Evolutionary conservation across 2,329 filamentous ascomycete species (phyloP), one percentile per base, ranked within the genome.

Genomic region (Penicillium freii): DNA sequence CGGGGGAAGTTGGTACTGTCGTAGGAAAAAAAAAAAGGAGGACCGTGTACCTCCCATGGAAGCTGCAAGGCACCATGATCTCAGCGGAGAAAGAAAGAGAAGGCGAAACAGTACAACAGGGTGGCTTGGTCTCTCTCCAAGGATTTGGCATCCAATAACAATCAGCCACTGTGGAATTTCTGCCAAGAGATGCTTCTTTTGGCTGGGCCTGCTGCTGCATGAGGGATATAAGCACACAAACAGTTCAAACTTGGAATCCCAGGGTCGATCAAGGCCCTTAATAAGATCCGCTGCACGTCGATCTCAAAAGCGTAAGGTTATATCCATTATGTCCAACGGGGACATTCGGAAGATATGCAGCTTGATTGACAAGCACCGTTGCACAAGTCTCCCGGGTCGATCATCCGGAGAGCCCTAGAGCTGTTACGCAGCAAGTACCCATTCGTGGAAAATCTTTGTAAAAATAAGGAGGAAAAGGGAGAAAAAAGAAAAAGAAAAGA

Each of bases 341-440:
- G 65, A 59, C 55, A 62, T 47, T 64, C 62, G 67, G 71, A 71
- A 69, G 65, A 66, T 62, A 68, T 67, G 63, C 65, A 61, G 67
- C 54, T 66, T 56, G 58, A 62, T 67, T 68, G 56, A 64, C 59
- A 67, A 68, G 62, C 47, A 43, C 50, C 46, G 69, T 72, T 63
- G 65, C 59, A 73, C 69, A 60, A 51, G 61, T 61, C 58, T 62
- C 52, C 59, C 67, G 68, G 70, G 60, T 62, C 65, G 60, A 61
- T 62, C 64, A 66, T 68, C 69, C 64, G 48, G 58, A 46, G 33
- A 52, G 31, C 49, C 38, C 23, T 53, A 53, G 42, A 53, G 40
- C 42, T 39, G 19, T 45, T 25, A 17, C 15, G 51, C 51, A 47
- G 51, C 23, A 53, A 4, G 31, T 29, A 45, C 42, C 46, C 43